A percentile compares a stretch with the other conserved stretches of the same genome.
Conservation (phyloP, 345 rosid species). For the Boechera stricta region DNA sequence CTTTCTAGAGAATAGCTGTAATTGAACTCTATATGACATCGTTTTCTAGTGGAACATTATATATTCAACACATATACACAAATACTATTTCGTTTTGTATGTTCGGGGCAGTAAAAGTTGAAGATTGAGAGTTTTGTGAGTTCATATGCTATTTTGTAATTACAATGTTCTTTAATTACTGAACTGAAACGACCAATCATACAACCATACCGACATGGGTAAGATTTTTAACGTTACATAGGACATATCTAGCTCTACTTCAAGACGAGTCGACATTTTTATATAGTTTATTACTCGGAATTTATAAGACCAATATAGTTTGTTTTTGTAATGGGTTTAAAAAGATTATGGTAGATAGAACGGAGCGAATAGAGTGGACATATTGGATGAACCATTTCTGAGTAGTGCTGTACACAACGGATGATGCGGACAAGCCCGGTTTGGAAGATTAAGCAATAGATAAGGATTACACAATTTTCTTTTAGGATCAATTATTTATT, state of each 20-base stretch:
- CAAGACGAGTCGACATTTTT: neutral
- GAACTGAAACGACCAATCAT: neutral
- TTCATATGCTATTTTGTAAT: neutral
- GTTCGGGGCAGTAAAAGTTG: conserved; percentile 31
- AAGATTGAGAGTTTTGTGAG: conserved; percentile 21
- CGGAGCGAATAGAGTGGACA: neutral
- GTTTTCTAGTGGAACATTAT: conserved; percentile 28
- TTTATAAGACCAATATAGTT: neutral
- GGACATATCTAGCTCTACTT: neutral
- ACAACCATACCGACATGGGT: conserved; percentile 6
- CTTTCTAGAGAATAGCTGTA: conserved; percentile 42
- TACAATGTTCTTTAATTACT: neutral
- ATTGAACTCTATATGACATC: conserved; percentile 38
- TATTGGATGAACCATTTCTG: neutral
- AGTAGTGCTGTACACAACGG: neutral
- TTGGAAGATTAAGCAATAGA: neutral
- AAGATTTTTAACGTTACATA: neutral
- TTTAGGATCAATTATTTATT: too few species aligned
- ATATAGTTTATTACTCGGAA: neutral
- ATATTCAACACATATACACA: neutral
- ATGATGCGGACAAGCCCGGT: neutral
- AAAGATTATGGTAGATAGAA: neutral
- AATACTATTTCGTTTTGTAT: conserved; percentile 23
- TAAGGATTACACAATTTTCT: too few species aligned
- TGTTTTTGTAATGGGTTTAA: neutral